A percentile compares a stretch with the other conserved stretches of the same genome.
These are phyloP conservation scores for Aspergillus puulaauensis DNA, from an alignment of 2,329 filamentous ascomycete genomes.

Conservation along the genomic window DNA sequence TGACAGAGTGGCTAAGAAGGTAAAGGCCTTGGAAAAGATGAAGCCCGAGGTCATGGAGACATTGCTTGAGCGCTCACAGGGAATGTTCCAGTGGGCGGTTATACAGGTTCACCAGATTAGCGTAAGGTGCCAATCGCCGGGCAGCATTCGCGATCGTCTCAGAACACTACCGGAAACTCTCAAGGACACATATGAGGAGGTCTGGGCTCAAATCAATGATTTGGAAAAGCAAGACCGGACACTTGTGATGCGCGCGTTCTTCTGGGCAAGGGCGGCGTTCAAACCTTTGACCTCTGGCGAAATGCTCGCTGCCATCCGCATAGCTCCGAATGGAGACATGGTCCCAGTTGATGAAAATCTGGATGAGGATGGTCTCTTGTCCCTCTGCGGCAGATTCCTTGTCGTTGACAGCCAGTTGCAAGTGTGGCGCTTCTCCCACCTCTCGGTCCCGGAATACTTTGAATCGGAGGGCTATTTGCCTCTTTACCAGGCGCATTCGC, in stretches of 20 bases:
- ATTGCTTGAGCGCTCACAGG: slow-evolving; percentile 2
- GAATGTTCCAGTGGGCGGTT: slow-evolving; percentile 20
- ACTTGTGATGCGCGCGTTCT: slow-evolving; percentile 8
- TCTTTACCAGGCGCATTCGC: not conserved
- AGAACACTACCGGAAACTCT: slow-evolving; percentile 12
- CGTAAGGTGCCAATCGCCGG: not conserved
- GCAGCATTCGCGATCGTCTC: slow-evolving; percentile 8
- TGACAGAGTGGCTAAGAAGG: not conserved
- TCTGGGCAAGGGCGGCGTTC: slow-evolving; percentile 12
- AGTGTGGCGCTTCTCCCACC: slow-evolving; percentile 16
- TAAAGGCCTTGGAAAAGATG: not conserved
- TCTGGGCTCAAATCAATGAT: slow-evolving; percentile 9
- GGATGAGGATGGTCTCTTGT: slow-evolving; percentile 7
- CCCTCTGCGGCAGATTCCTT: slow-evolving; percentile 15
- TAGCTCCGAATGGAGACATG: slow-evolving; percentile 1
- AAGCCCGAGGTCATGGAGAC: not conserved
- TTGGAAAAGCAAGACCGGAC: slow-evolving; percentile 2
- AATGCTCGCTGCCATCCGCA: slow-evolving; percentile 11
- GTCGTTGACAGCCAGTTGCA: slow-evolving; percentile 9
- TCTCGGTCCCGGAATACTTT: slow-evolving; percentile 16
- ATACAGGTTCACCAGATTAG: slow-evolving; percentile 17
- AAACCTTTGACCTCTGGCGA: not conserved
- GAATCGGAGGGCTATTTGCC: not conserved
- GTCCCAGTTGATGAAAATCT: not conserved
- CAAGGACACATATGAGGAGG: slow-evolving; percentile 13